Percentiles rank a stretch among this genome's conserved stretches.
phyloP scores from a whole-genome alignment of 768 basidiomycete species.

The Boletus vinaceobasis region DNA sequence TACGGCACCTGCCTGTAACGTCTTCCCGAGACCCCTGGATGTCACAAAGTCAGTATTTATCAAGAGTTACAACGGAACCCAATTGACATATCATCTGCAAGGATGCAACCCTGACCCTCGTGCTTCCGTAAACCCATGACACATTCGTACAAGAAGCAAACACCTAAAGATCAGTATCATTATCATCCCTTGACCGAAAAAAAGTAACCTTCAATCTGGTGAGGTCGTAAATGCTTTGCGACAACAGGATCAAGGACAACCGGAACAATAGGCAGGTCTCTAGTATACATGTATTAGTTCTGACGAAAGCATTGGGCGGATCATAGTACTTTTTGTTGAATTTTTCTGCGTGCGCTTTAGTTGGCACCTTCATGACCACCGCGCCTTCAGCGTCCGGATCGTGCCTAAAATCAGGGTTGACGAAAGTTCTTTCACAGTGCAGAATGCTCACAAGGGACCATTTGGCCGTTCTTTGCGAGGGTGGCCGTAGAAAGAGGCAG shows the following conservation, averaged over 20 bases:
- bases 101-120: constrained; percentile 90
- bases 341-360: constrained; percentile 57
- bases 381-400: constrained; percentile 76
- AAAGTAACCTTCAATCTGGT: constrained; percentile 80
- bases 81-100: constrained; percentile 91
- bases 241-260: constrained; percentile 93
- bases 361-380: constrained; percentile 81
- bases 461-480: constrained; percentile 29
- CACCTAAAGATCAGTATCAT: constrained; percentile 40
- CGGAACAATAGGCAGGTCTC: constrained; percentile 61
- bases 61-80: not conserved
- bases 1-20: constrained; percentile 55
- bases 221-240: constrained; percentile 70
- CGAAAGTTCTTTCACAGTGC: not conserved
- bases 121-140: constrained; percentile 92
- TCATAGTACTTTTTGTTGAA: constrained; percentile 64
- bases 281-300: constrained; percentile 27
- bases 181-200: not conserved
- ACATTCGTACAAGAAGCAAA: constrained; percentile 91
- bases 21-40: constrained; percentile 94
- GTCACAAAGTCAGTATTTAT: constrained; percentile 9
- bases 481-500: constrained; percentile 62
- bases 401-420: constrained; percentile 44
- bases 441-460: constrained; percentile 19
- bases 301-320: constrained; percentile 3